phyloP scores from a whole-genome alignment of 768 basidiomycete species.

The Pleurotus cornucopiae region DNA sequence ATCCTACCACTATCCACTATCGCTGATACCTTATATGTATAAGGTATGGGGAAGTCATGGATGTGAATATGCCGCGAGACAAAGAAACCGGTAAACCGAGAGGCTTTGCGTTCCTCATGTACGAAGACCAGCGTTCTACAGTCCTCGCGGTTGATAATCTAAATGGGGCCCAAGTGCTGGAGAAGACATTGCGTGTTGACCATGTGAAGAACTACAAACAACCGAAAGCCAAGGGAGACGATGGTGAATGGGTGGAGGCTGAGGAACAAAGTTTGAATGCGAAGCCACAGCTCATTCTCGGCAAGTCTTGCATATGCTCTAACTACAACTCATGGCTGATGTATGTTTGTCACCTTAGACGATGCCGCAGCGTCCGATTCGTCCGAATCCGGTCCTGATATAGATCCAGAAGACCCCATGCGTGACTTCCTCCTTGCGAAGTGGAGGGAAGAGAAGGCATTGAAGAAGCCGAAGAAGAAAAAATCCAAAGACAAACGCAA shows the following conservation, averaged over 20 bases:
- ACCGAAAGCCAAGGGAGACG: slow-evolving; percentile 65
- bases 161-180: slow-evolving; percentile 88
- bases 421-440: slow-evolving; percentile 83
- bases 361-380: slow-evolving; percentile 63
- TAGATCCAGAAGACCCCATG: slow-evolving; percentile 99
- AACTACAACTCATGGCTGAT: slow-evolving; percentile 4
- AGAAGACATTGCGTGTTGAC: slow-evolving; percentile 85
- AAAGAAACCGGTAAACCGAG: slow-evolving; percentile 86
- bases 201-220: slow-evolving; percentile 93
- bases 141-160: slow-evolving; percentile 97
- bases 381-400: slow-evolving; percentile 55
- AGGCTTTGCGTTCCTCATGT: slow-evolving; percentile 98
- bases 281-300: slow-evolving; percentile 65
- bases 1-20: slow-evolving; percentile 5
- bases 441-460: slow-evolving; percentile 64
- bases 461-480: slow-evolving; percentile 57
- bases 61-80: slow-evolving; percentile 92
- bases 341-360: slow-evolving; percentile 26
- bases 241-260: slow-evolving; percentile 82
- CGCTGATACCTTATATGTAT: neutral
- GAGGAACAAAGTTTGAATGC: slow-evolving; percentile 89
- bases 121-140: slow-evolving; percentile 96
- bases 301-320: slow-evolving; percentile 28
- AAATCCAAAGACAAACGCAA: slow-evolving; percentile 68
- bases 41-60: slow-evolving; percentile 96